Conservation (phyloP, 208 protist species). For the Trichomonas gallinae region DNA sequence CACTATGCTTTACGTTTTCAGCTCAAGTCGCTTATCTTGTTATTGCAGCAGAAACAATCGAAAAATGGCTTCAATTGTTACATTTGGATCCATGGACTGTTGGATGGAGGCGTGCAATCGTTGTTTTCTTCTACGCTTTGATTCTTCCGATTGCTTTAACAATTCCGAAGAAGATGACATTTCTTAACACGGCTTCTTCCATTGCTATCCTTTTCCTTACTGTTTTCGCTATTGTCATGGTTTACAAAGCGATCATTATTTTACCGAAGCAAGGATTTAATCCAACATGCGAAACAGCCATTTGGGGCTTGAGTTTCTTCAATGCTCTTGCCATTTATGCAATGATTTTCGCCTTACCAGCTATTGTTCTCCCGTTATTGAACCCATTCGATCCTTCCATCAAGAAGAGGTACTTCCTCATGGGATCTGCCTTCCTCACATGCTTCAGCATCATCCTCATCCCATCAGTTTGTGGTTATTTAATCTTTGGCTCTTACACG, state of each 20-base stretch:
- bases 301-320: background rate
- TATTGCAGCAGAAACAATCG: background rate
- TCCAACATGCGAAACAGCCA: background rate
- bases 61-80: background rate
- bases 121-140: background rate
- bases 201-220: background rate
- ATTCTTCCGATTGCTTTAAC: background rate
- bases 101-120: background rate
- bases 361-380: background rate
- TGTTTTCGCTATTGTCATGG: background rate
- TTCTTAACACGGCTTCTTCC: background rate
- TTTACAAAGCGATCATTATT: background rate
- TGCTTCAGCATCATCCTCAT: background rate
- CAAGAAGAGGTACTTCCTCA: background rate
- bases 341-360: background rate
- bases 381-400: background rate
- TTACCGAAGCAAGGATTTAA: background rate
- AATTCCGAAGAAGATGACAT: background rate
- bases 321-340: background rate
- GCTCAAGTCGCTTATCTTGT: background rate
- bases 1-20: background rate
- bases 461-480: background rate
- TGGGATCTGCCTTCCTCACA: background rate
- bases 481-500: background rate
- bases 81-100: no score